Percentiles rank a stretch among this genome's conserved stretches.
These are phyloP conservation scores for Teunomyces barrocoloradensis DNA, from an alignment of 805 yeast genomes.

Conservation along the genomic window DNA sequence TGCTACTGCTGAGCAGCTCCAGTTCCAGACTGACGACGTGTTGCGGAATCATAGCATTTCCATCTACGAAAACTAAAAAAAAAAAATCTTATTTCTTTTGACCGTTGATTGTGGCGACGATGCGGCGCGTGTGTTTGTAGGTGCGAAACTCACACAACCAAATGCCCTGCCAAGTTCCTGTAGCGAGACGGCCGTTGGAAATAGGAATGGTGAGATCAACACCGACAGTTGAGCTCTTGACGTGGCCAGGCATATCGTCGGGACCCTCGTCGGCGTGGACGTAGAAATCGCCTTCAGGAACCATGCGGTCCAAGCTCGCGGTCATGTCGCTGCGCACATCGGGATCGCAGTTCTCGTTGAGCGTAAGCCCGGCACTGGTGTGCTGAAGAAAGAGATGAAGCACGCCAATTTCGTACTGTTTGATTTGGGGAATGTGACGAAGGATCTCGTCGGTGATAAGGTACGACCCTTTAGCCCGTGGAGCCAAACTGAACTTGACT, in stretches of 20 bases:
- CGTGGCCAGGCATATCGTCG: conserved; percentile 85
- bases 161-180: conserved; percentile 87
- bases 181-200: conserved; percentile 59
- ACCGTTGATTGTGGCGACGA: conserved; percentile 76
- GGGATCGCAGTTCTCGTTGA: conserved; percentile 79
- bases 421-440: conserved; percentile 55
- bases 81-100: conserved; percentile 28
- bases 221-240: conserved; percentile 53
- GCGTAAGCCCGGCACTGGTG: conserved; percentile 73
- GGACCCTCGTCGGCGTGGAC: conserved; percentile 73
- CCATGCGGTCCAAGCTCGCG: conserved; percentile 58
- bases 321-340: conserved; percentile 73
- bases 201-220: conserved; percentile 68
- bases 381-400: conserved; percentile 71
- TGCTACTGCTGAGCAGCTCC: conserved; percentile 25
- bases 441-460: conserved; percentile 67
- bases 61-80: conserved; percentile 16
- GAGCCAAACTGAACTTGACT: conserved; percentile 48
- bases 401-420: conserved; percentile 58
- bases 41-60: conserved; percentile 38
- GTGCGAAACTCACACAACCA: conserved; percentile 73
- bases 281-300: conserved; percentile 62
- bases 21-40: conserved; percentile 25
- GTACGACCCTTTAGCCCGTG: conserved; percentile 67
- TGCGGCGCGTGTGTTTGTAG: conserved; percentile 58